phyloP scores from a whole-genome alignment of 1,284 basidiomycete species.

The Microbotryomycetes sp. region DNA sequence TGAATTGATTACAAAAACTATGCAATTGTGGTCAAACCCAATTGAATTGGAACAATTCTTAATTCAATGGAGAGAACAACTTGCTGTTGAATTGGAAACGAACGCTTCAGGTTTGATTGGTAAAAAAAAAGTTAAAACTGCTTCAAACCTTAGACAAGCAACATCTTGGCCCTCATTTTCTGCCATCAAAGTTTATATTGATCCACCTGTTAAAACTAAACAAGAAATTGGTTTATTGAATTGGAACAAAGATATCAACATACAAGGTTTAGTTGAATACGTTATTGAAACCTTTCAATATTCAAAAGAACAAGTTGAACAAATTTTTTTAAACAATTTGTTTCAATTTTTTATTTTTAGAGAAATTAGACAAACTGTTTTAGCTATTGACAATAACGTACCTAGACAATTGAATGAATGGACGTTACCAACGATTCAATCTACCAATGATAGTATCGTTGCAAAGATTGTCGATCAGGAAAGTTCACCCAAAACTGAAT shows the following conservation, averaged over 20 bases:
- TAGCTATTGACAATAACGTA: neutral
- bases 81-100: constrained; percentile 63
- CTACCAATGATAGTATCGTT: too few relatives aligned
- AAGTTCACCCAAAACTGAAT: too few relatives aligned
- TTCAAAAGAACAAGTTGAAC: constrained; percentile 16
- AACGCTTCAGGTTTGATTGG: constrained; percentile 15
- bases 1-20: constrained; percentile 39
- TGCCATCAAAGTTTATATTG: constrained; percentile 13
- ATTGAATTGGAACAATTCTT: constrained; percentile 53
- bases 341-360: constrained; percentile 12
- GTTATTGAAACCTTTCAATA: constrained; percentile 28
- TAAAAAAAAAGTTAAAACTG: constrained; percentile 9
- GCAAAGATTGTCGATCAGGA: too few relatives aligned
- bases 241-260: constrained; percentile 4
- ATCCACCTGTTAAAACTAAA: constrained; percentile 8
- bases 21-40: constrained; percentile 37
- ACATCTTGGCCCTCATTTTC: constrained; percentile 8
- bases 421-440: neutral
- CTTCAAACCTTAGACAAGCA: constrained; percentile 12
- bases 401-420: neutral
- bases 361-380: constrained; percentile 5
- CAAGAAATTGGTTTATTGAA: neutral
- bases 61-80: constrained; percentile 55
- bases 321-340: constrained; percentile 4
- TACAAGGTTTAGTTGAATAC: constrained; percentile 16